Percentiles rank a stretch among this genome's conserved stretches.
Conservation (phyloP, 2,329 filamentous ascomycete species). For the Erysiphe pulchra region DNA sequence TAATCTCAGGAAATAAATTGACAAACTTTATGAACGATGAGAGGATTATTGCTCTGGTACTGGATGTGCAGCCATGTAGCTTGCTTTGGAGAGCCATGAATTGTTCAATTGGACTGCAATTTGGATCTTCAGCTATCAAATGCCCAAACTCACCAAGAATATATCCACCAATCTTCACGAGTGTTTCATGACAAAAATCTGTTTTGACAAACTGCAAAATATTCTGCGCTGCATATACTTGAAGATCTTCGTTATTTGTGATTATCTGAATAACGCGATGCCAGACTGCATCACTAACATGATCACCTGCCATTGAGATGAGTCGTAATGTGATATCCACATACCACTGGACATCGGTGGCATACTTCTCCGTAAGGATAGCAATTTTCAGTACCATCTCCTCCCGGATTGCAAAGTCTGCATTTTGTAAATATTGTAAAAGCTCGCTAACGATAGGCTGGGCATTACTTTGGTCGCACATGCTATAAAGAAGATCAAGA, state of each 20-base stretch:
- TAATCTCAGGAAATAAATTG: constrained; percentile 96
- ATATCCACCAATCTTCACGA: constrained; percentile 95
- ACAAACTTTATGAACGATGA: constrained; percentile 96
- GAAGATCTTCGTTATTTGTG: constrained; percentile 94
- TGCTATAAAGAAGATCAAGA: constrained; percentile 91
- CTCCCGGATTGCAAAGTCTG: constrained; percentile 91
- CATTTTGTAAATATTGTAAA: constrained; percentile 79
- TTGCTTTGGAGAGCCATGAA: constrained; percentile 82
- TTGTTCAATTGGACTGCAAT: constrained; percentile 91
- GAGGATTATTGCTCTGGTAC: constrained; percentile 76
- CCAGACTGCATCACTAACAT: constrained; percentile 98
- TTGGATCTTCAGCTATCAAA: constrained; percentile 72
- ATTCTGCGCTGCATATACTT: constrained; percentile 87
- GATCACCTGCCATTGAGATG: constrained; percentile 89
- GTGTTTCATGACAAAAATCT: constrained; percentile 82
- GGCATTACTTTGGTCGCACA: constrained; percentile 93
- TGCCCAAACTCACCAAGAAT: constrained; percentile 93
- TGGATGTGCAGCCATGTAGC: constrained; percentile 66
- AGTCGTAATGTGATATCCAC: constrained; percentile 89
- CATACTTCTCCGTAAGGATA: constrained; percentile 94
- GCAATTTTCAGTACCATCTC: constrained; percentile 99
- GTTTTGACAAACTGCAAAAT: constrained; percentile 79
- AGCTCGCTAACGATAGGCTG: constrained; percentile 83
- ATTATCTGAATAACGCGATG: constrained; percentile 97
- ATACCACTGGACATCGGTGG: constrained; percentile 96